Evolutionary conservation across 306 rosid genomes (phyloP).

Genomic region (Gastrolobium bilobum): DNA sequence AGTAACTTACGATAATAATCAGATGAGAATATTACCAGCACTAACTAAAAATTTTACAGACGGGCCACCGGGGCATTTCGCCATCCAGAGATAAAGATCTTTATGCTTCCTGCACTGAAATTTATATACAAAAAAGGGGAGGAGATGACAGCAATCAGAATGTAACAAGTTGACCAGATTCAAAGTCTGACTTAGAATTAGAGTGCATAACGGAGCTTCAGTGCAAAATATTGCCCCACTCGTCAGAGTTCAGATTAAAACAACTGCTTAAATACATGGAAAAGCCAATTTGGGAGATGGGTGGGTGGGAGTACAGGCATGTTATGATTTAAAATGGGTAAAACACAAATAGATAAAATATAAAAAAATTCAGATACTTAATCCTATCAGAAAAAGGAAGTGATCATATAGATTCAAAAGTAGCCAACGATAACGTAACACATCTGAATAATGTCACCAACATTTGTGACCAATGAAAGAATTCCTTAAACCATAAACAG

Average conservation of each 20-base stretch:
- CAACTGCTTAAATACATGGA: slow-evolving; percentile 16
- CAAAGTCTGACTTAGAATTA: background rate
- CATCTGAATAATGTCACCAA: background rate
- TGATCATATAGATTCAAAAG: background rate
- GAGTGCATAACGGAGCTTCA: background rate
- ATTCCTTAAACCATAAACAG: slow-evolving; percentile 6
- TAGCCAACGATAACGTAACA: background rate
- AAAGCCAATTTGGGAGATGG: background rate
- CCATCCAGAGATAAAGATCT: slow-evolving; percentile 97
- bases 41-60: slow-evolving; percentile 95
- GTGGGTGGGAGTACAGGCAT: background rate
- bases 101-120: slow-evolving; percentile 95
- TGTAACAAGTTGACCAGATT: background rate
- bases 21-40: slow-evolving; percentile 72
- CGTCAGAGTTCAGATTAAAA: slow-evolving; percentile 28
- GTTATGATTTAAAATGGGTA: background rate
- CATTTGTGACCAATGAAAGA: background rate
- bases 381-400: background rate
- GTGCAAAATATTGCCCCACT: slow-evolving; percentile 18
- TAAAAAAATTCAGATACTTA: background rate
- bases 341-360: background rate
- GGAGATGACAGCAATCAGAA: slow-evolving; percentile 13
- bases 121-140: slow-evolving; percentile 19
- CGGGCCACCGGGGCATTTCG: slow-evolving; percentile 88
- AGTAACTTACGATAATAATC: background rate